Evolutionary conservation across 2,329 filamentous ascomycete species (phyloP).

Genomic region (Colletotrichum karsti): DNA sequence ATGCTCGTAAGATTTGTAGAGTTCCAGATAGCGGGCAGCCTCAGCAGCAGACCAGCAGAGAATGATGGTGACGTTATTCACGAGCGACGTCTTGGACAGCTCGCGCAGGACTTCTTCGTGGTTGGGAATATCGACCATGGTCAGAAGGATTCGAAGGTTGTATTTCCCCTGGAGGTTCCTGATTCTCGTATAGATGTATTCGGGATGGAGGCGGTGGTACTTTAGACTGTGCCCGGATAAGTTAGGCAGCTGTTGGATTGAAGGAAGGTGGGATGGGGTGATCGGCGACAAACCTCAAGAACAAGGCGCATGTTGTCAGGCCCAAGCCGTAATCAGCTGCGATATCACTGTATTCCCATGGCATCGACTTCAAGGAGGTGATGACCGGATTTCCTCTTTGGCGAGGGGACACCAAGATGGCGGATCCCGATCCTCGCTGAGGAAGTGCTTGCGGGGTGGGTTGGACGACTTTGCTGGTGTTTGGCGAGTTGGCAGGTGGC

Average conservation of each 20-base stretch:
- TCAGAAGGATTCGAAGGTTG: slow-evolving; percentile 83
- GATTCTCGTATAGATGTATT: slow-evolving; percentile 97
- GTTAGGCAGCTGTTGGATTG: neutral
- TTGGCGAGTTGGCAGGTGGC: slow-evolving; percentile 47
- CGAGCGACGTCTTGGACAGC: slow-evolving; percentile 88
- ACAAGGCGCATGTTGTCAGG: slow-evolving; percentile 87
- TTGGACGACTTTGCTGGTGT: slow-evolving; percentile 74
- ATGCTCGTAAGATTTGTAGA: slow-evolving; percentile 95
- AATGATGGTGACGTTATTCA: slow-evolving; percentile 92
- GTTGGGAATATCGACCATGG: slow-evolving; percentile 94
- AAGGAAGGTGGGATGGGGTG: neutral
- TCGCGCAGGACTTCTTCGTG: slow-evolving; percentile 92
- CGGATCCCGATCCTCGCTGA: slow-evolving; percentile 70
- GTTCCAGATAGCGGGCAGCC: slow-evolving; percentile 90
- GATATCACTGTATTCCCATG: slow-evolving; percentile 99
- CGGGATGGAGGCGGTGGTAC: slow-evolving; percentile 95
- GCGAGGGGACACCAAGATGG: slow-evolving; percentile 88
- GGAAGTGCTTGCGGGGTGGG: slow-evolving; percentile 89
- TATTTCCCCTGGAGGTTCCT: slow-evolving; percentile 86
- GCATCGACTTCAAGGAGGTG: slow-evolving; percentile 79
- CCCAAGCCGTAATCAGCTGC: slow-evolving; percentile 92
- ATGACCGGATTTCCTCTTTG: slow-evolving; percentile 97
- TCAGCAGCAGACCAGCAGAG: slow-evolving; percentile 95
- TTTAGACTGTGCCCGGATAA: slow-evolving; percentile 68
- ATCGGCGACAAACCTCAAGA: slow-evolving; percentile 66